Evolutionary conservation across 768 basidiomycete genomes (phyloP).

Genomic region (Dendrothele bispora): DNA sequence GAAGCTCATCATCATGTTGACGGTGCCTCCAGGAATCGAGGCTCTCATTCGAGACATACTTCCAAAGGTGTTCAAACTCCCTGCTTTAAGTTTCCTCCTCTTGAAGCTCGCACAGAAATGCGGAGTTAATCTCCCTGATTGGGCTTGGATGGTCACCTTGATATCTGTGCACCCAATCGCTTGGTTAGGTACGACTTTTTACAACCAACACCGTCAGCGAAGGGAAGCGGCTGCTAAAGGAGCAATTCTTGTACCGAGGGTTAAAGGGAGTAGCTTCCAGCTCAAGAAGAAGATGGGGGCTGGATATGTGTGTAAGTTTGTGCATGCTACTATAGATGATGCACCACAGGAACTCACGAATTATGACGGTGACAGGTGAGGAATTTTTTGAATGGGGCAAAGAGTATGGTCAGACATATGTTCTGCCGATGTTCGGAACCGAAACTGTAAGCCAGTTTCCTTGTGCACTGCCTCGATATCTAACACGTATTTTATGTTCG

Average conservation of each 20-base stretch:
- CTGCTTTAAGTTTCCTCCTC: no score
- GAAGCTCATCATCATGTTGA: no score
- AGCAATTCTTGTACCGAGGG: background rate
- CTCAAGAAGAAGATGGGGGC: background rate
- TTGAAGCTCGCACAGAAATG: no score
- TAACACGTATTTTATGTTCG: background rate
- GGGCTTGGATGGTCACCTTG: no score
- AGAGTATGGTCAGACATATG: conserved; percentile 4
- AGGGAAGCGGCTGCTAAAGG: conserved; percentile 2
- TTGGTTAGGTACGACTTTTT: no score
- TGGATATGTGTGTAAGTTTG: conserved; percentile 3
- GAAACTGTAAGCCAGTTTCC: conserved; percentile 1
- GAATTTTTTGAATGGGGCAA: conserved; percentile 3
- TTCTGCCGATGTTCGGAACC: background rate
- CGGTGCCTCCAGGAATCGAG: no score
- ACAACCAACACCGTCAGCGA: no score
- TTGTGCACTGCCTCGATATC: background rate
- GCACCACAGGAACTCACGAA: background rate
- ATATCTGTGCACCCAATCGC: no score
- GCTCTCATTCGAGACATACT: no score
- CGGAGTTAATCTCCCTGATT: no score
- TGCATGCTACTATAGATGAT: no score
- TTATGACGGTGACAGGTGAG: conserved; percentile 3
- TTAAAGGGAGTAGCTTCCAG: background rate
- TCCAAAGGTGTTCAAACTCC: no score